Evolutionary conservation across 805 yeast species (phyloP), one percentile per base, ranked within the genome.

Genomic region (Crinitomyces ghanaensis): DNA sequence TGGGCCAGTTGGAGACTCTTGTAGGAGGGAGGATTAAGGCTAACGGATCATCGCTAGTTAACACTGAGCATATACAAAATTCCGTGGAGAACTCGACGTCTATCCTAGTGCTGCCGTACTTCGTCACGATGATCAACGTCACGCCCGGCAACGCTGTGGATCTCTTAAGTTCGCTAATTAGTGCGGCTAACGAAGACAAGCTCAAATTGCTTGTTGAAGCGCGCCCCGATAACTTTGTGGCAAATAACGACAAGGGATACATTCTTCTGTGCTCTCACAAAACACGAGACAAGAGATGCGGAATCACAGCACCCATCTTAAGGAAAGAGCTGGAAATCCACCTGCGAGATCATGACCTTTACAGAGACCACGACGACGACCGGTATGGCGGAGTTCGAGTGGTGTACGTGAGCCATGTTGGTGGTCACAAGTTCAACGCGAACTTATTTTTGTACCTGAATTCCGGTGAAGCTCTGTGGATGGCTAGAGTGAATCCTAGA

Each of bases 351-450:
- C 61, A 69, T 22, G 93, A 75, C 3, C 59, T 81, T 12, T 71
- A 72, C 44, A 66, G 97, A 48, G 96, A 88, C 54, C 53, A 60
- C 19, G 77, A 80, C 8, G 96, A 86, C 53, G 66, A 64, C 31
- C 66, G 85, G 35, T 74, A 81, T 0, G 75, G 66, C 20, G 97
- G 96, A 5, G 82, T 78, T 1, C 60, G 62, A 4, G 83, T 85
- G 2, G 62, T 68, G 2, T 85, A 54, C 45, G 69, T 80, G 19
- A 85, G 82, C 49, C 98, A 88, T 54, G 80, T 88, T 18, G 98
- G 98, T 5, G 97, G 97, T 4, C 98, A 88, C 58, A 91, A 91
- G 55, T 91, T 65, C 56, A 84, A 91, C 1, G 96, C 96, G 2
- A 88, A 88, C 53, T 80, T 83, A 3, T 66, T 84, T 33, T 70